These are phyloP conservation scores for Lycium barbarum DNA, from an alignment of 257 asterid species.

Conservation along the genomic window DNA sequence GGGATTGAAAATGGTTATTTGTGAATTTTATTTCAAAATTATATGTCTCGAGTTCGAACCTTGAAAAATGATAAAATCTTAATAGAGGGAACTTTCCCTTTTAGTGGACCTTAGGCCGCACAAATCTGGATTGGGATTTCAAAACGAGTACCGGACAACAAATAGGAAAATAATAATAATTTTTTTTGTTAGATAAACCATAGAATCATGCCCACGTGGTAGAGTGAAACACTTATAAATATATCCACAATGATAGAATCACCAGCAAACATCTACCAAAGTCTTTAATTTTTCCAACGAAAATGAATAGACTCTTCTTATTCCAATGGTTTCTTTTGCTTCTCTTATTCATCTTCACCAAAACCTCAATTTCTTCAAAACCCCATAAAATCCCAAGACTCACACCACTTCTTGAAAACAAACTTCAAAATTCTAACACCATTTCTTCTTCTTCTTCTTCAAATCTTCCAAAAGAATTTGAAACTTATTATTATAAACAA, in stretches of 20 bases:
- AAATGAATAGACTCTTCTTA: slow-evolving; percentile 3
- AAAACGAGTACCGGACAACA: too few relatives aligned
- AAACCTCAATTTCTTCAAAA: slow-evolving; percentile 9
- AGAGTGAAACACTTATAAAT: background rate
- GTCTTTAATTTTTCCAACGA: background rate
- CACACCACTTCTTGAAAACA: slow-evolving; percentile 16
- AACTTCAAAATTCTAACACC: slow-evolving; percentile 18
- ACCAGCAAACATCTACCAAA: background rate
- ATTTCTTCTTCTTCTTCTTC: background rate
- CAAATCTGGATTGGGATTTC: too few relatives aligned
- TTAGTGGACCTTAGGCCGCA: too few relatives aligned
- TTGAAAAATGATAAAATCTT: too few relatives aligned
- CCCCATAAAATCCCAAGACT: slow-evolving; percentile 43
- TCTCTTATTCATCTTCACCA: slow-evolving; percentile 16
- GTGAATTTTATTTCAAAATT: background rate
- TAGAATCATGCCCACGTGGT: background rate
- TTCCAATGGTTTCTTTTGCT: slow-evolving; percentile 27
- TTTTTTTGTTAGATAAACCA: background rate
- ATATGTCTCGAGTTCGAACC: too few relatives aligned
- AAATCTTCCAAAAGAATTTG: slow-evolving; percentile 35
- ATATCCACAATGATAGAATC: background rate
- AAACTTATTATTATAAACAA: slow-evolving; percentile 59
- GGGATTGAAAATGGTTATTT: background rate
- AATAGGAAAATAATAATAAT: background rate
- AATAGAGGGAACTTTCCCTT: too few relatives aligned